Base-by-base conservation (phyloP, 441 rosid genomes). In the Aquilaria agallochum region DNA sequence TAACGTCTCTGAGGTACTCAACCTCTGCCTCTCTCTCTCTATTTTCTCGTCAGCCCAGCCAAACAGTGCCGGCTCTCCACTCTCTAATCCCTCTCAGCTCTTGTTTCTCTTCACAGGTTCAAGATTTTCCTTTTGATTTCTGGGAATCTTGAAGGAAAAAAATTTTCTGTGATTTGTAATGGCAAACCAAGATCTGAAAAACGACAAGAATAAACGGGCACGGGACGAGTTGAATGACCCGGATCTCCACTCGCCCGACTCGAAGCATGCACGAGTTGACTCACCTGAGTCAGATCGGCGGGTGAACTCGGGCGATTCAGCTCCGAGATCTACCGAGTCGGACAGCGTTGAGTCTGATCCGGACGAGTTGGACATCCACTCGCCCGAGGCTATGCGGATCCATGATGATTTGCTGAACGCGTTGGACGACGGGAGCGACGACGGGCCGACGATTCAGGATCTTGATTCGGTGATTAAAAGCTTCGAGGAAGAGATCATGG, bases 401-500 rank as follows among this genome's bases (percentile, higher is more conserved):
- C 74, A 68, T 50, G 74, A 68, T 9, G 80, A 72, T 45, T 61
- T 76, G 44, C 66, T 76, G 6, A 32, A 62, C 58, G 69, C 72
- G 31, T 55, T 76, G 2, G 80, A 76, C 20, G 80, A 65, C 44
- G 66, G 51, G 14, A 66, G 4, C 44, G 66, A 48, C 31, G 32
- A 62, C 4, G 77, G 60, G 33, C 55, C 81, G 54, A 64, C 53
- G 12, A 66, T 68, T 49, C 78, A 60, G 30, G 81, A 55, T 1
- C 76, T 76, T 0, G 84, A 79, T 53, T 74, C 75, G 13, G 76
- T 79, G 4, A 76, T 76, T 2, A 73, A 52, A 33, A 76, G 84
- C 63, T 79, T 79, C 20, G 80, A 79, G 58, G 80, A 76, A 53
- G 83, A 76, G 54, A 79, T 76, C 5, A 56, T 68, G 12, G 51